These are phyloP conservation scores for Ambrosiella beaveri DNA, from an alignment of 2,329 filamentous ascomycete genomes.

Conservation along the genomic window DNA sequence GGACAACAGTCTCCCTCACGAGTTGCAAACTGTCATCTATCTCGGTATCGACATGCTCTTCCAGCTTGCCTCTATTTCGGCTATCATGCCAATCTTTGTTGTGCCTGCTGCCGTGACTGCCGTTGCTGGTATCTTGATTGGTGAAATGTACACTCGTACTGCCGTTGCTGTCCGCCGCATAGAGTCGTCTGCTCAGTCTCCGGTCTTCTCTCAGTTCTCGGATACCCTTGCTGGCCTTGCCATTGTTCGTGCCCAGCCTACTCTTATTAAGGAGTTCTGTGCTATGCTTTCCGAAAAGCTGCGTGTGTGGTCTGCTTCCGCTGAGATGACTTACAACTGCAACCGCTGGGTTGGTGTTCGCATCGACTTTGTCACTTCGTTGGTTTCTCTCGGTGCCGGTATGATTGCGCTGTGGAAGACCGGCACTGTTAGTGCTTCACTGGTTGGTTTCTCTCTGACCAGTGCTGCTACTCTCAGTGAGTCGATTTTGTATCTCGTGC, in stretches of 20 bases:
- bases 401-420: slow-evolving; percentile 25
- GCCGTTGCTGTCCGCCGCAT: slow-evolving; percentile 30
- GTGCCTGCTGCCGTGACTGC: slow-evolving; percentile 29
- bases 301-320: slow-evolving; percentile 22
- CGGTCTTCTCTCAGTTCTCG: slow-evolving; percentile 30
- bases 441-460: slow-evolving; percentile 31
- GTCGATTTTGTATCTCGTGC: slow-evolving; percentile 27
- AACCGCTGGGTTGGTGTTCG: slow-evolving; percentile 32
- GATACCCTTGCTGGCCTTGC: slow-evolving; percentile 25
- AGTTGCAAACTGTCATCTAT: slow-evolving; percentile 28
- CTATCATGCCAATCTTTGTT: slow-evolving; percentile 35
- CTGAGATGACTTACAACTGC: slow-evolving; percentile 27
- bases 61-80: slow-evolving; percentile 29
- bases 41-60: slow-evolving; percentile 26
- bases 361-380: slow-evolving; percentile 27
- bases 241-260: slow-evolving; percentile 26
- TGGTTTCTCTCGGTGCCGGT: slow-evolving; percentile 27
- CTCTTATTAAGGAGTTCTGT: slow-evolving; percentile 26
- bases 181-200: slow-evolving; percentile 28
- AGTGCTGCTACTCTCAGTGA: slow-evolving; percentile 28
- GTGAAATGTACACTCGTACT: slow-evolving; percentile 25
- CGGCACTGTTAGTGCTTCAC: slow-evolving; percentile 23
- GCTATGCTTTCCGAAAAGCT: slow-evolving; percentile 25
- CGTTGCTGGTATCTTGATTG: slow-evolving; percentile 26
- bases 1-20: slow-evolving; percentile 29